Conservation (phyloP, 148 eudicot genomes). For the Heliosperma pusillum region DNA sequence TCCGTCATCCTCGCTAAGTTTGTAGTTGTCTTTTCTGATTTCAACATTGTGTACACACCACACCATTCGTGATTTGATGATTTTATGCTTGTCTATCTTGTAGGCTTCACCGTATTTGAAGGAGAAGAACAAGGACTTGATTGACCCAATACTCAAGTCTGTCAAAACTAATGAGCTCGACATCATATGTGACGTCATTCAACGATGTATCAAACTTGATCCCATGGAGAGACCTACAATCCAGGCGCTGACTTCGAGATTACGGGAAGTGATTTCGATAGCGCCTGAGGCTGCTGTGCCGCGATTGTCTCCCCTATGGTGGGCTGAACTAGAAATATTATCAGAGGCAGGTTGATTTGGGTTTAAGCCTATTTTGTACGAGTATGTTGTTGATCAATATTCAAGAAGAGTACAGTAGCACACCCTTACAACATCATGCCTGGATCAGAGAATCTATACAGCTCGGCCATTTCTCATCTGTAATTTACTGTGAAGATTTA, state of each 20-base stretch:
- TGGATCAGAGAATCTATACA: not conserved
- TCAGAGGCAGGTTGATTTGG: constrained; percentile 58
- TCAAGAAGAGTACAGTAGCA: constrained; percentile 1
- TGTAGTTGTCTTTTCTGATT: not conserved
- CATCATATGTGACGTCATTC: constrained; percentile 53
- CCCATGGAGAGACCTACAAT: constrained; percentile 52
- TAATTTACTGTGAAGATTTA: constrained; percentile 16
- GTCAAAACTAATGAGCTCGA: constrained; percentile 68
- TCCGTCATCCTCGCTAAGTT: not conserved
- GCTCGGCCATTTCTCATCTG: constrained; percentile 8
- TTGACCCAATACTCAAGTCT: constrained; percentile 60
- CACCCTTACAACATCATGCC: not conserved
- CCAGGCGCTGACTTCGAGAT: constrained; percentile 39
- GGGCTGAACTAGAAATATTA: constrained; percentile 91
- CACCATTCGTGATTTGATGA: not conserved
- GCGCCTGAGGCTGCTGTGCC: constrained; percentile 69
- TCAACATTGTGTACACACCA: not conserved
- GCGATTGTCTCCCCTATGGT: constrained; percentile 88
- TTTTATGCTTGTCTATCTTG: not conserved
- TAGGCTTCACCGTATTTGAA: constrained; percentile 55
- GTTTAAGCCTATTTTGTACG: not conserved
- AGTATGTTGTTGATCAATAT: not conserved
- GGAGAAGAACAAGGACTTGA: constrained; percentile 38
- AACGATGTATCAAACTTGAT: constrained; percentile 49
- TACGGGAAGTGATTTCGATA: constrained; percentile 46